Evolutionary conservation across 1,284 basidiomycete genomes (phyloP).

Genomic region (Microstroma glucosiphilum): DNA sequence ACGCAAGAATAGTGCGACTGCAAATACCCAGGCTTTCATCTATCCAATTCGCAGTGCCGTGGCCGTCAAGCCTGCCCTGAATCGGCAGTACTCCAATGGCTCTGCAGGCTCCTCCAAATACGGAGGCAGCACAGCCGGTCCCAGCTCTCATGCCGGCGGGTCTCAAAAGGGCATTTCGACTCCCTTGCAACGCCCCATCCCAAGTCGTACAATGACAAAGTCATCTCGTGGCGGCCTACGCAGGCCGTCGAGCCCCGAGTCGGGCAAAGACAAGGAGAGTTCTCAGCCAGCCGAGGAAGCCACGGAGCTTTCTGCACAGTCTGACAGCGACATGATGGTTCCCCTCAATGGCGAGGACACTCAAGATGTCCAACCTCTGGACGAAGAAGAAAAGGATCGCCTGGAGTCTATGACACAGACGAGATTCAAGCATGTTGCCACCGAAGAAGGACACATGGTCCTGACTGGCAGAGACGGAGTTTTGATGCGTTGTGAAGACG

Average conservation of each 20-base stretch:
- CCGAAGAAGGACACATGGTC: conserved; percentile 68
- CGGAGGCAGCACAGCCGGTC: too few species aligned
- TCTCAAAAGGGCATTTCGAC: conserved; percentile 12
- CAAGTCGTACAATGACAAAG: not conserved
- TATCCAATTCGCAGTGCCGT: conserved; percentile 42
- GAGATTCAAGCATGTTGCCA: conserved; percentile 64
- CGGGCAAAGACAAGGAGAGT: too few species aligned
- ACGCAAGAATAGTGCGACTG: not conserved
- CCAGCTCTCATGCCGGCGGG: not conserved
- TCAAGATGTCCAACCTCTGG: not conserved
- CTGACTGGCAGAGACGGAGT: conserved; percentile 65
- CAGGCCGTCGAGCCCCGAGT: too few species aligned
- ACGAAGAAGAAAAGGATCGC: conserved; percentile 9
- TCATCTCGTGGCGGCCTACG: not conserved
- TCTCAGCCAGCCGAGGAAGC: too few species aligned
- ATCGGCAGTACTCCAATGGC: not conserved
- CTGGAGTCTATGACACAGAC: conserved; percentile 33
- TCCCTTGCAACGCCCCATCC: not conserved
- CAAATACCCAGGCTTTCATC: conserved; percentile 29
- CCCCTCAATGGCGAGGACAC: conserved; percentile 7
- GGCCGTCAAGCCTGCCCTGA: conserved; percentile 25
- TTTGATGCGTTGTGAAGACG: conserved; percentile 69
- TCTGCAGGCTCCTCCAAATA: too few species aligned
- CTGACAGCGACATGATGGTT: not conserved
- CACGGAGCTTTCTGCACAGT: not conserved